A percentile compares a stretch with the other conserved stretches of the same genome.
Evolutionary conservation across 106 monocot species (phyloP).

Genomic region (Dioscorea alata): DNA sequence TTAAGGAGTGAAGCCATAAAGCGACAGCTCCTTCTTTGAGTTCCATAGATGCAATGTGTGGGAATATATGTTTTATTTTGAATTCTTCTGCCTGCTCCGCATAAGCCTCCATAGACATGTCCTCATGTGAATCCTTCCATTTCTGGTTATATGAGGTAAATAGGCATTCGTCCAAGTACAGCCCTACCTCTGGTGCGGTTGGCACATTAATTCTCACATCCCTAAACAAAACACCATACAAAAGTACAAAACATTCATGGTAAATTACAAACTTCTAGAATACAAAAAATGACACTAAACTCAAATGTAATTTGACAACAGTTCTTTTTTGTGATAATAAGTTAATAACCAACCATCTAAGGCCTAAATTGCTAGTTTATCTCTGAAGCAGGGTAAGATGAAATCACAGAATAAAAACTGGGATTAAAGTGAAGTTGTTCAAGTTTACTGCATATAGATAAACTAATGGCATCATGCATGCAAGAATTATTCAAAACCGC

Average conservation of each 20-base stretch:
- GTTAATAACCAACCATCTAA: too few relatives aligned
- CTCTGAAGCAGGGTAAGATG: too few relatives aligned
- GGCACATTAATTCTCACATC: slow-evolving; percentile 86
- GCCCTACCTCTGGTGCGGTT: slow-evolving; percentile 88
- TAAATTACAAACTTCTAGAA: neutral
- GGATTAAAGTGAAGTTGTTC: too few relatives aligned
- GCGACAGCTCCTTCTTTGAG: slow-evolving; percentile 90
- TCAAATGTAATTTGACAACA: too few relatives aligned
- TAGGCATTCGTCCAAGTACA: slow-evolving; percentile 86
- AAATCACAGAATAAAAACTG: too few relatives aligned
- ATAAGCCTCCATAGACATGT: slow-evolving; percentile 74
- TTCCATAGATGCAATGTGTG: slow-evolving; percentile 90
- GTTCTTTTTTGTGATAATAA: too few relatives aligned
- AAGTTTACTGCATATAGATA: too few relatives aligned
- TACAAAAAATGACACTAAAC: too few relatives aligned
- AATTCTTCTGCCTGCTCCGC: slow-evolving; percentile 73
- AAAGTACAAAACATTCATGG: neutral
- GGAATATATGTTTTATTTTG: slow-evolving; percentile 61
- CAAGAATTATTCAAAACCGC: too few relatives aligned
- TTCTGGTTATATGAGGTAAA: slow-evolving; percentile 94
- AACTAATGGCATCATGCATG: too few relatives aligned
- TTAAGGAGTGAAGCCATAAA: slow-evolving; percentile 91
- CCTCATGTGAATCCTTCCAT: slow-evolving; percentile 91
- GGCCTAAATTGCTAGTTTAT: too few relatives aligned
- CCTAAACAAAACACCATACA: slow-evolving; percentile 33